phyloP scores from a whole-genome alignment of 306 rosid species.

The Herpetospermum pedunculosum region DNA sequence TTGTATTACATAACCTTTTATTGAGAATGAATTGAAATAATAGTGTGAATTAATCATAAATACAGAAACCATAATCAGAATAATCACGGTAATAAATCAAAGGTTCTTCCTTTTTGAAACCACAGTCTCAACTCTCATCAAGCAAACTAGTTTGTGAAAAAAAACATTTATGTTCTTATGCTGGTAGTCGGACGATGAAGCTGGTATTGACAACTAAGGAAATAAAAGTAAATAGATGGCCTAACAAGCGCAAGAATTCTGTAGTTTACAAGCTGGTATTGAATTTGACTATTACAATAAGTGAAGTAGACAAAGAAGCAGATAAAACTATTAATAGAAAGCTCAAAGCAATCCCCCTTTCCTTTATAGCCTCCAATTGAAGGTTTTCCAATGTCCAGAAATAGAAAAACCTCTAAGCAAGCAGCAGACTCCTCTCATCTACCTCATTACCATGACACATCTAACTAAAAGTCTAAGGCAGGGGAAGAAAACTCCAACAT shows the following conservation, averaged over 20 bases:
- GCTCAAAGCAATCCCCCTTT: background rate
- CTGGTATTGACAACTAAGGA: background rate
- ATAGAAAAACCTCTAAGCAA: background rate
- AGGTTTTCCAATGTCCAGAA: background rate
- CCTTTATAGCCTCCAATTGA: background rate
- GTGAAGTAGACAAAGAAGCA: background rate
- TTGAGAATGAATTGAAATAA: background rate
- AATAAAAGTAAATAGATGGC: background rate
- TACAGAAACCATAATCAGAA: background rate
- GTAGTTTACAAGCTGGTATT: too few species aligned
- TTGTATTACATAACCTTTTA: background rate
- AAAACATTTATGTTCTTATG: background rate
- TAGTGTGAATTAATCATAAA: too few species aligned
- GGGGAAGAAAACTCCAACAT: too few species aligned
- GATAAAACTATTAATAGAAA: background rate
- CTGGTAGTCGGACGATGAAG: background rate
- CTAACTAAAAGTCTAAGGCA: background rate
- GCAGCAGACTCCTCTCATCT: background rate
- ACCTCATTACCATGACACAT: background rate
- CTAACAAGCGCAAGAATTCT: background rate
- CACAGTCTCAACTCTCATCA: background rate
- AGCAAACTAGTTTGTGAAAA: background rate
- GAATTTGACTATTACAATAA: background rate
- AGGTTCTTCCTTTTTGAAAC: background rate
- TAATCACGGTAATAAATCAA: background rate